Base-by-base conservation (phyloP, 306 rosid genomes). In the Pachyrhizus erosus region DNA sequence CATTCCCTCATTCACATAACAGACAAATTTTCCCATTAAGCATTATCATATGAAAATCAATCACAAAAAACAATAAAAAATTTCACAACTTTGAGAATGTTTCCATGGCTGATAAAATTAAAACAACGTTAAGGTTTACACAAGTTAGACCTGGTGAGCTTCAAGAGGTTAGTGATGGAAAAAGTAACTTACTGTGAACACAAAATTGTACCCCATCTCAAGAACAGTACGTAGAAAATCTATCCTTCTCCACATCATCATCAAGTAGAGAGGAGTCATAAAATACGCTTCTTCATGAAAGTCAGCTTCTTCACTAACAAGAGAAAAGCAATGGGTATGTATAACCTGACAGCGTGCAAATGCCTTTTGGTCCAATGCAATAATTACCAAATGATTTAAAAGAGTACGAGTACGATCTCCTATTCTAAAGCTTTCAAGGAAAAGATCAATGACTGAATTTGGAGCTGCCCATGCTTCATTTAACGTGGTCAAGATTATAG, bases 401-500 rank as follows among this genome's bases (percentile, higher is more conserved):
- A 96, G 92, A 82, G 86, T 80, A 75, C 60, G 76, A 21, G 99
- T 96, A 40, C 57, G 86, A 20, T 87, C 87, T 69, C 97, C 98
- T 80, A 88, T 92, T 90, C 90, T 92, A 84, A 96, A 93, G 89
- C 99, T 93, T 83, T 92, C 97, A 6, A 93, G 94, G 73, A 96
- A 96, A 77, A 96, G 97, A 84, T 92, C 98, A 27, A 93, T 49
- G 34, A 93, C 80, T 27, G 99, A 93, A 89, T 88, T 79, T 46
- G 90, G 96, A 86, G 97, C 87, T 18, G 98, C 98, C 99, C 99
- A 96, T 74, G 99, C 98, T 86, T 89, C 96, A 78, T 96, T 96
- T 77, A 96, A 86, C 20, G 99, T 92, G 29, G 99, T 93, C 87
- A 96, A 83, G 73, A 96, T 93, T 74, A 96, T 96, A 55, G 99